Conservation (phyloP, 257 asterid genomes). For the Nicotiana benthamiana region DNA sequence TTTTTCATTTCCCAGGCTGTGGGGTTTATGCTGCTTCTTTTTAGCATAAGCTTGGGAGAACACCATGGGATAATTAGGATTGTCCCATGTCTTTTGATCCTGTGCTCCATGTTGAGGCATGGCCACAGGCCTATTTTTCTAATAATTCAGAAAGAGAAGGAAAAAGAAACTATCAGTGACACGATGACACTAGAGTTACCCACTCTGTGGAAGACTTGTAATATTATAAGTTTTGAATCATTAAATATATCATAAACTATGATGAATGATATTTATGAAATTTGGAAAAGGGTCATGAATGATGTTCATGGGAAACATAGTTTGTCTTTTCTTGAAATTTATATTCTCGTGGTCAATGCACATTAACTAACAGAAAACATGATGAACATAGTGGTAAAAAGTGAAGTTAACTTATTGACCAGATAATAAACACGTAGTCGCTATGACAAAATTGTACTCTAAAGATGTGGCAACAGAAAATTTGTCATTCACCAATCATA, state of each 20-base stretch:
- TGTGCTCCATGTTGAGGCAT: slow-evolving; percentile 46
- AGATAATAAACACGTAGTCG: too few relatives aligned
- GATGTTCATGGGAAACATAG: neutral
- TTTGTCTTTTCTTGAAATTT: too few relatives aligned
- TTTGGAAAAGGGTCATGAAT: neutral
- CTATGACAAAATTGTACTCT: neutral
- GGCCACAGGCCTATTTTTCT: slow-evolving; percentile 18
- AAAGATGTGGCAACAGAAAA: neutral
- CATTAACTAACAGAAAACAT: neutral
- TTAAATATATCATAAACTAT: neutral
- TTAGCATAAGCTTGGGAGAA: slow-evolving; percentile 34
- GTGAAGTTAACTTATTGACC: neutral
- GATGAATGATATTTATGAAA: neutral
- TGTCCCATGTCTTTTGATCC: slow-evolving; percentile 30
- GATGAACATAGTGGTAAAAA: neutral
- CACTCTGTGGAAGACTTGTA: neutral
- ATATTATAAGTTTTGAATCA: neutral
- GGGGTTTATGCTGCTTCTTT: slow-evolving; percentile 31
- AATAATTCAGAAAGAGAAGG: neutral
- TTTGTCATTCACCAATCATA: neutral
- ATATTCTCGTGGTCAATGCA: slow-evolving; percentile 1
- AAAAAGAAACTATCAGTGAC: neutral
- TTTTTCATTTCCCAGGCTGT: slow-evolving; percentile 35
- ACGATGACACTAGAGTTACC: neutral
- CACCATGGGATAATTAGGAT: slow-evolving; percentile 31